Percentiles rank a stretch among this genome's conserved stretches.
phyloP scores from a whole-genome alignment of 805 yeast species.

The Candida cerambycidarum region DNA sequence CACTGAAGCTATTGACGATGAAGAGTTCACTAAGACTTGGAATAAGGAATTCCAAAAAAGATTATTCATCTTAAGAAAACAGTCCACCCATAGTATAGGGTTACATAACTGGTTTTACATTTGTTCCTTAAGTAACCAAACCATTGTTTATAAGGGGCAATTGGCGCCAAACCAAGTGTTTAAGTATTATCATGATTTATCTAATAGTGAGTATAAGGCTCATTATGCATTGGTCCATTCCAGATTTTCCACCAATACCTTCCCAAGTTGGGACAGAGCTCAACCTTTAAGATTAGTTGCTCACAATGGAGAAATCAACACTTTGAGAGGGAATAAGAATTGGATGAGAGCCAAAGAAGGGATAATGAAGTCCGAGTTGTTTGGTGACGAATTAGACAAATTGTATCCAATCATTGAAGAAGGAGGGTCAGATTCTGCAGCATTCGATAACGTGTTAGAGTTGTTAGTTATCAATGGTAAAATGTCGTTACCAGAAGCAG shows the following conservation, averaged over 20 bases:
- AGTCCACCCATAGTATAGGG: constrained; percentile 86
- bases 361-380: constrained; percentile 82
- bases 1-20: constrained; percentile 35
- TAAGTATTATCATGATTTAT: constrained; percentile 89
- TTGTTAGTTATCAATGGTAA: constrained; percentile 89
- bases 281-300: constrained; percentile 98
- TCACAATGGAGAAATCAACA: constrained; percentile 97
- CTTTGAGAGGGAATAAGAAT: constrained; percentile 95
- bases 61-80: constrained; percentile 83
- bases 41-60: constrained; percentile 76
- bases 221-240: constrained; percentile 97
- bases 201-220: constrained; percentile 87
- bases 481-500: constrained; percentile 90
- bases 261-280: constrained; percentile 99
- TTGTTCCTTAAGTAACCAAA: constrained; percentile 83
- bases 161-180: constrained; percentile 95
- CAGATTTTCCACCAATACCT: constrained; percentile 95
- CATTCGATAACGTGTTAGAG: constrained; percentile 93
- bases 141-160: constrained; percentile 97
- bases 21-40: constrained; percentile 54
- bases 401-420: constrained; percentile 95
- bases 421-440: constrained; percentile 98
- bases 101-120: constrained; percentile 97
- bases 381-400: constrained; percentile 89
- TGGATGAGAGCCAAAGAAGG: constrained; percentile 99